These are phyloP conservation scores for Strombidium stylifer DNA, from an alignment of 73 alveolate species.

Conservation along the genomic window DNA sequence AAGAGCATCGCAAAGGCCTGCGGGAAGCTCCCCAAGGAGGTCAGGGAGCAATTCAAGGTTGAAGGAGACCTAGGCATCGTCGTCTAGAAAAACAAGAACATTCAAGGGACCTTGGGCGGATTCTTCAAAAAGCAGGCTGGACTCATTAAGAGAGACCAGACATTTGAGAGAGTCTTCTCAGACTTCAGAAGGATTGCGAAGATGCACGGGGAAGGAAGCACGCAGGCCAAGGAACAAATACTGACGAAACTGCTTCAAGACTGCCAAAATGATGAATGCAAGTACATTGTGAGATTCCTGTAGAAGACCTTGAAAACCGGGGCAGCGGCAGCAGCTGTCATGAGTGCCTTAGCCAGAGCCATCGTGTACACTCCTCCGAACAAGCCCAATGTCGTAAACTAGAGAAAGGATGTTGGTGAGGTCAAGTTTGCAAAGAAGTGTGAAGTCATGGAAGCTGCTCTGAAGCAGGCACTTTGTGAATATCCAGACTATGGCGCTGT, in stretches of 20 bases:
- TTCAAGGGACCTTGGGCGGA: slow-evolving; percentile 75
- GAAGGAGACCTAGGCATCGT: slow-evolving; percentile 97
- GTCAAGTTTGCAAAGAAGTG: slow-evolving; percentile 71
- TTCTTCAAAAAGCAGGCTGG: slow-evolving; percentile 74
- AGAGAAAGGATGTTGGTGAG: slow-evolving; percentile 42
- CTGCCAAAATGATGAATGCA: slow-evolving; percentile 87
- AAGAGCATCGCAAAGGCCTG: slow-evolving; percentile 90
- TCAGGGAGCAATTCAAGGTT: slow-evolving; percentile 80
- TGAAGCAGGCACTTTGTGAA: slow-evolving; percentile 90
- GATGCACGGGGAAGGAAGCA: slow-evolving; percentile 78
- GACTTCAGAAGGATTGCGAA: slow-evolving; percentile 57
- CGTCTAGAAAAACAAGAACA: slow-evolving; percentile 85
- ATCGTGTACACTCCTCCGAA: slow-evolving; percentile 61
- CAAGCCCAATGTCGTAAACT: slow-evolving; percentile 40
- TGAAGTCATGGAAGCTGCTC: slow-evolving; percentile 64
- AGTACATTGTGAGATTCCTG: slow-evolving; percentile 92
- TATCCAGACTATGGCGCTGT: slow-evolving; percentile 90
- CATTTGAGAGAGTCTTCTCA: slow-evolving; percentile 54
- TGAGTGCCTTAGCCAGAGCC: slow-evolving; percentile 91
- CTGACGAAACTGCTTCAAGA: slow-evolving; percentile 79
- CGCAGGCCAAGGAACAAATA: slow-evolving; percentile 74
- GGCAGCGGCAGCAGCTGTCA: slow-evolving; percentile 95
- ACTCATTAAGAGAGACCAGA: slow-evolving; percentile 10
- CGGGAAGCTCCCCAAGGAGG: slow-evolving; percentile 80
- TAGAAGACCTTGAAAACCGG: slow-evolving; percentile 96